Evolutionary conservation across 345 rosid species (phyloP).

Genomic region (Angophora floribunda): DNA sequence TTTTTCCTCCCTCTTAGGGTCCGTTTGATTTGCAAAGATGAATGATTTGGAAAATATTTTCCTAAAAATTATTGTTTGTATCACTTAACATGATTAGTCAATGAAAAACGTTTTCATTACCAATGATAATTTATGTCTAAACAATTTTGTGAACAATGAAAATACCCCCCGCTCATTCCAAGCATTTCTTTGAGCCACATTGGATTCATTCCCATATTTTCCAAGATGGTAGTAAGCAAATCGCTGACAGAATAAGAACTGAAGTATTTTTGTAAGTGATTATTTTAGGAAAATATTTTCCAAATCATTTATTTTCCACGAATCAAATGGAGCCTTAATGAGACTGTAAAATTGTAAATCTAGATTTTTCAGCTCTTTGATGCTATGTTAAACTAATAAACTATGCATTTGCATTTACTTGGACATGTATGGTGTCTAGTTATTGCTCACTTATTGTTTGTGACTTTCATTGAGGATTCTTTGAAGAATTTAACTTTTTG

Average conservation of each 20-base stretch:
- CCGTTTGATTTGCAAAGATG: not conserved
- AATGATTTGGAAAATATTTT: not conserved
- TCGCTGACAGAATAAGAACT: no score
- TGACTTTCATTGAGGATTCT: not conserved
- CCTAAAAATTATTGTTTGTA: not conserved
- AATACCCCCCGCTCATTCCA: not conserved
- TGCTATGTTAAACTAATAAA: not conserved
- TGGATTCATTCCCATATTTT: no score
- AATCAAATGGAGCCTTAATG: not conserved
- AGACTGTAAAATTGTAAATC: not conserved
- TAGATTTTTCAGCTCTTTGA: not conserved
- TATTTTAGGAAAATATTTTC: not conserved
- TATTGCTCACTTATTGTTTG: not conserved
- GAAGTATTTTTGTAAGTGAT: not conserved
- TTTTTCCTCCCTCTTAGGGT: not conserved
- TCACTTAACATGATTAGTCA: not conserved
- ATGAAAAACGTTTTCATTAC: not conserved
- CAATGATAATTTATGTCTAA: not conserved
- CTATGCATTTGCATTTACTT: not conserved
- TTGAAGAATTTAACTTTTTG: not conserved
- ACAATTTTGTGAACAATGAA: not conserved
- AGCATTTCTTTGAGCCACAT: no score
- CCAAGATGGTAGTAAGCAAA: no score
- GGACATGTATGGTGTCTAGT: not conserved
- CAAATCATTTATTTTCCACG: not conserved